Conservation (phyloP, 2,329 filamentous ascomycete genomes). For the Thielaviopsis musarum region DNA sequence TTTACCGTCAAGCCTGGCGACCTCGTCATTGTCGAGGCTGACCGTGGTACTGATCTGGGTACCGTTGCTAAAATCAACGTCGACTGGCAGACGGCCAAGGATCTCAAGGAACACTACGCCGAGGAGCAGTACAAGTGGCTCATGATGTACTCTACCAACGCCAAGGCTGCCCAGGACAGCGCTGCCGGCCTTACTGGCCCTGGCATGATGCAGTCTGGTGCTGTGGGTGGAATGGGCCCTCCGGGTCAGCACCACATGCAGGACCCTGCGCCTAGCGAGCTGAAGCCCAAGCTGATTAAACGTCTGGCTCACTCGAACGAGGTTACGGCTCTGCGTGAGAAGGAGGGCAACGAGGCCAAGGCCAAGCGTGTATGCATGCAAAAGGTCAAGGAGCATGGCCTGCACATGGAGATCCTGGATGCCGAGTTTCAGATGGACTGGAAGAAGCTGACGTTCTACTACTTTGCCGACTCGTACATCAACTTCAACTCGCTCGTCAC, state of each 20-base stretch:
- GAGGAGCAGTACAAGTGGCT: conserved; percentile 97
- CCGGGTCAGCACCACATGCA: conserved; percentile 57
- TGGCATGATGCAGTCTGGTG: conserved; percentile 23
- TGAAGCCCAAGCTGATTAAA: conserved; percentile 95
- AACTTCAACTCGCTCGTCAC: conserved; percentile 98
- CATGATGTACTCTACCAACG: conserved; percentile 92
- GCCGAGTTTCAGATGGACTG: conserved; percentile 99
- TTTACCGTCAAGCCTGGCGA: conserved; percentile 81
- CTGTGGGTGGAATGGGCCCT: conserved; percentile 63
- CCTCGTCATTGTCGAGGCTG: conserved; percentile 91
- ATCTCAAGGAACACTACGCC: conserved; percentile 76
- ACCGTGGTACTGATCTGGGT: conserved; percentile 87
- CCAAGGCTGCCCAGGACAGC: conserved; percentile 42
- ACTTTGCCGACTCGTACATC: conserved; percentile 95
- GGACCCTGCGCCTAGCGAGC: conserved; percentile 53
- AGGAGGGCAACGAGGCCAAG: conserved; percentile 94
- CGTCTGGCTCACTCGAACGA: conserved; percentile 84
- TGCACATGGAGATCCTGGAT: conserved; percentile 97
- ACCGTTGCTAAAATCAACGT: conserved; percentile 82
- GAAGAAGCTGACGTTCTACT: conserved; percentile 98
- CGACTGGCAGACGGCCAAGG: conserved; percentile 72
- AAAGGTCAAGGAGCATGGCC: conserved; percentile 83
- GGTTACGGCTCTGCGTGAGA: conserved; percentile 74
- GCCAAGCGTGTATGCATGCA: conserved; percentile 93
- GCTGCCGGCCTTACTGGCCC: conserved; percentile 32